Conservation (phyloP, 768 basidiomycete species). For the Mycena albidolilacea region DNA sequence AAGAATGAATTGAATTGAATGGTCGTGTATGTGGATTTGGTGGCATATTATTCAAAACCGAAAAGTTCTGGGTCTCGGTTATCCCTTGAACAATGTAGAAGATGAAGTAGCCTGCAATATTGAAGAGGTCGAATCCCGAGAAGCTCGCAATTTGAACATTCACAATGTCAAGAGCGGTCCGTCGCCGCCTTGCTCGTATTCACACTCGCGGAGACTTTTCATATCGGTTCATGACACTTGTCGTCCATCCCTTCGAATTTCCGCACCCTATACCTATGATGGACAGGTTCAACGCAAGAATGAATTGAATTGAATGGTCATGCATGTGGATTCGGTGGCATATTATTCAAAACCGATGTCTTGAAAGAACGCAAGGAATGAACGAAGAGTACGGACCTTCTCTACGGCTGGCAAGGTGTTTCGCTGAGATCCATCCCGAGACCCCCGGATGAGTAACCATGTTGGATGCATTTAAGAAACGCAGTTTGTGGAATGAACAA, state of each 20-base stretch:
- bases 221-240: slow-evolving; percentile 1
- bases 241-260: background rate
- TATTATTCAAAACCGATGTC: background rate
- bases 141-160: slow-evolving; percentile 4
- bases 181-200: background rate
- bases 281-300: too few relatives aligned
- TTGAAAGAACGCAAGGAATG: slow-evolving; percentile 3
- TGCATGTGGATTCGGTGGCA: too few relatives aligned
- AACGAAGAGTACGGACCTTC: slow-evolving; percentile 8
- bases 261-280: too few relatives aligned
- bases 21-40: too few relatives aligned
- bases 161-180: background rate
- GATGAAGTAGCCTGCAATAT: background rate
- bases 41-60: too few relatives aligned
- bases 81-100: slow-evolving; percentile 1
- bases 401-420: background rate
- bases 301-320: too few relatives aligned
- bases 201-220: background rate
- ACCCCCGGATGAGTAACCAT: slow-evolving; percentile 7
- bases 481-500: slow-evolving; percentile 3
- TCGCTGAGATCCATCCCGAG: slow-evolving; percentile 11
- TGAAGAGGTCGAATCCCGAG: slow-evolving; percentile 6
- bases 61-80: background rate
- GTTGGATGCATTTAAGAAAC: slow-evolving; percentile 7
- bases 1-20: too few relatives aligned